Conservation (phyloP, 768 basidiomycete species). For the Pseudohyphozyma bogoriensis region DNA sequence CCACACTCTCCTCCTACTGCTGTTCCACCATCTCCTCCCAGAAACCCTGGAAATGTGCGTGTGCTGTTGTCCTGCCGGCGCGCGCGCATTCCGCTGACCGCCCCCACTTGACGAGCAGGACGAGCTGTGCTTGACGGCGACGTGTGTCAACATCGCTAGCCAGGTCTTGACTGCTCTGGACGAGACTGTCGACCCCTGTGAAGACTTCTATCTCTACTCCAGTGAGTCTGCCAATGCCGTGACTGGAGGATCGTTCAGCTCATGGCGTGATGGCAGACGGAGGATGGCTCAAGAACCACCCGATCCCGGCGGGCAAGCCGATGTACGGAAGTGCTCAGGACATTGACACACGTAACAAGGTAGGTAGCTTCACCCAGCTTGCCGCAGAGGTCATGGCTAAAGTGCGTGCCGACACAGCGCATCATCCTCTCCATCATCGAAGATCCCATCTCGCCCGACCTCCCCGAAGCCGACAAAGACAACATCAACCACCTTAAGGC, state of each 20-base stretch:
- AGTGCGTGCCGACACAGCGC: constrained; percentile 40
- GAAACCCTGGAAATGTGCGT: constrained; percentile 30
- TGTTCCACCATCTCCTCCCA: constrained; percentile 45
- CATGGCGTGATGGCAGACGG: constrained; percentile 49
- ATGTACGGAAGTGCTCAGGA: constrained; percentile 22
- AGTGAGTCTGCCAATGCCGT: constrained; percentile 50
- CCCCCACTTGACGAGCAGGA: constrained; percentile 31
- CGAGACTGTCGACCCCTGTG: constrained; percentile 75
- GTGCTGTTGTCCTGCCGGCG: not conserved
- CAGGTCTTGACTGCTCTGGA: constrained; percentile 73
- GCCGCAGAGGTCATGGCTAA: too few species aligned
- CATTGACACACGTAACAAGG: constrained; percentile 25
- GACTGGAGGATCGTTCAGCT: not conserved
- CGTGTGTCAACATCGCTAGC: constrained; percentile 75
- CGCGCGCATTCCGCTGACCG: not conserved
- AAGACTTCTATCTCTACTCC: constrained; percentile 86
- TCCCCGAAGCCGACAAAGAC: constrained; percentile 50
- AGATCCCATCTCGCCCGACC: constrained; percentile 31
- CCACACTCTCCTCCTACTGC: constrained; percentile 25
- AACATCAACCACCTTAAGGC: constrained; percentile 41
- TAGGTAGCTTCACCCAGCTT: not conserved
- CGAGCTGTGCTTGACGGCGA: constrained; percentile 61
- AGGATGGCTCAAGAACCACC: constrained; percentile 74
- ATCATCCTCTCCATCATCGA: constrained; percentile 65
- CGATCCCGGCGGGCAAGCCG: constrained; percentile 76